Conservation (phyloP, 495 filamentous ascomycete genomes). For the Penicillium egyptiacum region DNA sequence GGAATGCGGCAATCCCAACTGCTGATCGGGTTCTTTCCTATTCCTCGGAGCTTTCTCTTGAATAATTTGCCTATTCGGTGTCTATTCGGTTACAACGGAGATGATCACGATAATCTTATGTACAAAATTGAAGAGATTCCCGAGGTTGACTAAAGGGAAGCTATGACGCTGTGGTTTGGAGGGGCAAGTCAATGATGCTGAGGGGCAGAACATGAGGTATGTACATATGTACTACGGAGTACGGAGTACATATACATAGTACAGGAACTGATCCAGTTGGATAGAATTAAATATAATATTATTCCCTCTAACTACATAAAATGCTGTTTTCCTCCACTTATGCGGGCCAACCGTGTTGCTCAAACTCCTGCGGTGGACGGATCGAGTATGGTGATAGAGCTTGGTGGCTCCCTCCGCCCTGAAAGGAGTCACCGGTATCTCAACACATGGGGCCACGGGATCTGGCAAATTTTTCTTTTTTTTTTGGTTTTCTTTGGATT, state of each 20-base stretch:
- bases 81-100: conserved; percentile 24
- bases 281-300: neutral
- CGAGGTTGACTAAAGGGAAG: conserved; percentile 7
- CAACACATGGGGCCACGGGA: conserved; percentile 15
- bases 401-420: conserved; percentile 22
- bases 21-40: conserved; percentile 23
- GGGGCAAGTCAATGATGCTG: conserved; percentile 19
- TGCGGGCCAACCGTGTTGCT: neutral
- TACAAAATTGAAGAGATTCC: neutral
- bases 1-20: conserved; percentile 18
- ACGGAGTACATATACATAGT: neutral
- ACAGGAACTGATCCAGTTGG: neutral
- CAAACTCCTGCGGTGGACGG: conserved; percentile 24
- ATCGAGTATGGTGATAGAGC: conserved; percentile 19
- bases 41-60: conserved; percentile 29
- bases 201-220: conserved; percentile 14
- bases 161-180: conserved; percentile 8
- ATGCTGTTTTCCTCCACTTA: neutral
- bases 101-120: conserved; percentile 13
- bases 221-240: no score
- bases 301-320: no score
- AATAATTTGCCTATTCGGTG: conserved; percentile 38
- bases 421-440: conserved; percentile 29
- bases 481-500: neutral
- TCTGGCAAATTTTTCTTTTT: conserved; percentile 17